Conservation (phyloP, 148 eudicot genomes). For the Rhododendron simsii region DNA sequence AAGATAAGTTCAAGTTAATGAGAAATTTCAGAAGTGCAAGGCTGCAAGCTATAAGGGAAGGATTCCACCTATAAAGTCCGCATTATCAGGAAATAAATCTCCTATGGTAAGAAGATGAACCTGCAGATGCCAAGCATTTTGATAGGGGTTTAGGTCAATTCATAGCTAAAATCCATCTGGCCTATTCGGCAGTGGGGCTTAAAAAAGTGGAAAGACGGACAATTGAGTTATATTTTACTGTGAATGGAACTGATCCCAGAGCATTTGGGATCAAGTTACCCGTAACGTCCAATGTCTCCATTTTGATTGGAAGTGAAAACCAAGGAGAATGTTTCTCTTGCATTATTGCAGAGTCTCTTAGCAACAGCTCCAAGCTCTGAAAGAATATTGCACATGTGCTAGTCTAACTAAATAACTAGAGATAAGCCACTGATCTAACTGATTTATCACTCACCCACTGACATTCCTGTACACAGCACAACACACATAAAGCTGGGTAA, state of each 20-base stretch:
- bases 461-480: background rate
- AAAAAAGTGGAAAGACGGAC: background rate
- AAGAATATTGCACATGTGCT: background rate
- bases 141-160: background rate
- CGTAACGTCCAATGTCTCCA: background rate
- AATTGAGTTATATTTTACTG: background rate
- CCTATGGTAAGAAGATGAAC: background rate
- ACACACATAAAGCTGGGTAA: background rate
- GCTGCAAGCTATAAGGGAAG: background rate
- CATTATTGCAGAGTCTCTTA: background rate
- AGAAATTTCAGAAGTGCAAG: background rate
- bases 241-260: background rate
- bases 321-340: background rate
- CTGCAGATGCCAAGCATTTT: background rate
- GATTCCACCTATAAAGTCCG: background rate
- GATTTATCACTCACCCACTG: background rate
- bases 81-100: background rate
- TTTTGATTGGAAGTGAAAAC: background rate
- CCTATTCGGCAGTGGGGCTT: background rate
- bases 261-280: background rate
- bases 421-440: background rate
- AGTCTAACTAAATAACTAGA: background rate
- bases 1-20: background rate
- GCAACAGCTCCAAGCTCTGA: background rate
- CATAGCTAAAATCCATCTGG: background rate